Percentiles rank a stretch among this genome's conserved stretches.
phyloP scores from a whole-genome alignment of 805 yeast species.

The Pachysolen tannophilus region DNA sequence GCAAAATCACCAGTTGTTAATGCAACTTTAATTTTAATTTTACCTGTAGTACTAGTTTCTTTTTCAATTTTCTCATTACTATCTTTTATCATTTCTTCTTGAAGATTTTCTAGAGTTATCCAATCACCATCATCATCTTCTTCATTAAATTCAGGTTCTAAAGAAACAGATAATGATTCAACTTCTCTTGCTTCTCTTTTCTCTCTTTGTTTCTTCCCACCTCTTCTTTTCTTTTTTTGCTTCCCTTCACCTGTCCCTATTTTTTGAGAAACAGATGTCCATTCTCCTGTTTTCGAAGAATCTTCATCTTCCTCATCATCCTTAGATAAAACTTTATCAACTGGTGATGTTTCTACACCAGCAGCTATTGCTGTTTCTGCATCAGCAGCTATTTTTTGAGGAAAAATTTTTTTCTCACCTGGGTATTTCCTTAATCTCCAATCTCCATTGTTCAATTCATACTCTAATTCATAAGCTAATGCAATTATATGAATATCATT shows the following conservation, averaged over 20 bases:
- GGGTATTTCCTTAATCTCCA: constrained; percentile 67
- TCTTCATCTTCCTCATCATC: constrained; percentile 7
- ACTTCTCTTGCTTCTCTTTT: constrained; percentile 37
- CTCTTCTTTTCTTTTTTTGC: constrained; percentile 48
- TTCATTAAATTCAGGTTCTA: constrained; percentile 50
- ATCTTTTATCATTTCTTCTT: constrained; percentile 62
- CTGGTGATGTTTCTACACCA: constrained; percentile 10
- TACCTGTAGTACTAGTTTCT: constrained; percentile 22
- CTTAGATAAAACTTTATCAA: constrained; percentile 8
- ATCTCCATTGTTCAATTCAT: constrained; percentile 60
- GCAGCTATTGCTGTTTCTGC: too few relatives aligned
- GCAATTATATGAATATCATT: constrained; percentile 94
- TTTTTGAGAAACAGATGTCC: constrained; percentile 8
- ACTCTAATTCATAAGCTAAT: constrained; percentile 79
- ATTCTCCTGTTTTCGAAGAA: constrained; percentile 5
- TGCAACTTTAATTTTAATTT: constrained; percentile 58
- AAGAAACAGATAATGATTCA: constrained; percentile 15
- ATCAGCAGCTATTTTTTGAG: constrained; percentile 15
- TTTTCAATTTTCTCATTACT: constrained; percentile 49
- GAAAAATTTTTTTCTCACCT: constrained; percentile 42
- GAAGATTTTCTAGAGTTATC: constrained; percentile 85
- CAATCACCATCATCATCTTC: constrained; percentile 83
- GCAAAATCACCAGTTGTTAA: constrained; percentile 96
- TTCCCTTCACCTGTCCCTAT: constrained; percentile 10
- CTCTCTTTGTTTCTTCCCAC: constrained; percentile 57